Conservation (phyloP, 2,329 filamentous ascomycete genomes). For the Endoconidiophora laricicola region DNA sequence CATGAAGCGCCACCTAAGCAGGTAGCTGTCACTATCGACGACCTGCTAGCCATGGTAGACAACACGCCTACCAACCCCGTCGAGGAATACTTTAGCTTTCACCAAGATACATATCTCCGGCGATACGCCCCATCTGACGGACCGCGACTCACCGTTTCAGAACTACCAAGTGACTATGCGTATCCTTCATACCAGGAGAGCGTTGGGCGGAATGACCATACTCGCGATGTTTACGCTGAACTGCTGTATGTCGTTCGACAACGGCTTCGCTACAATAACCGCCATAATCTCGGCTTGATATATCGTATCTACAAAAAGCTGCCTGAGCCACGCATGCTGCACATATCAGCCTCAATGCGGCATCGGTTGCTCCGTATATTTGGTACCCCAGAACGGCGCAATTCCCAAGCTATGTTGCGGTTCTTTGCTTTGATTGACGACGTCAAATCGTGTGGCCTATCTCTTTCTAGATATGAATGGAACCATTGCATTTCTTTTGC, state of each 20-base stretch:
- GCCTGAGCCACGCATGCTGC: constrained; percentile 35
- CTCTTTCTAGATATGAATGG: constrained; percentile 56
- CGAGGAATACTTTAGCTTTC: constrained; percentile 35
- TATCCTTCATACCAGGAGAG: constrained; percentile 29
- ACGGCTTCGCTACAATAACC: constrained; percentile 25
- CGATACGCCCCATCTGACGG: constrained; percentile 36
- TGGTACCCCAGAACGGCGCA: constrained; percentile 41
- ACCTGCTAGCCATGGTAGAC: constrained; percentile 37
- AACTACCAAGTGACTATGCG: constrained; percentile 30
- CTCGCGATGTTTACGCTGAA: constrained; percentile 21
- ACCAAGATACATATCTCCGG: constrained; percentile 36
- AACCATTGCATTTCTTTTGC: constrained; percentile 69
- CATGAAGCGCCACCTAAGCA: too few species aligned
- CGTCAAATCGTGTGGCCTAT: constrained; percentile 56
- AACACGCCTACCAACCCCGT: constrained; percentile 26
- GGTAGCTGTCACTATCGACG: constrained; percentile 17
- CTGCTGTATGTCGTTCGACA: constrained; percentile 26
- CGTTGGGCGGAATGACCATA: constrained; percentile 20
- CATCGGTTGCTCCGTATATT: constrained; percentile 51
- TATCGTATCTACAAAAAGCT: constrained; percentile 33
- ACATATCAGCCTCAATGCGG: constrained; percentile 35
- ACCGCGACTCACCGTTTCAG: constrained; percentile 32
- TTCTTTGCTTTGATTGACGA: constrained; percentile 77
- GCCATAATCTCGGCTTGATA: constrained; percentile 26
- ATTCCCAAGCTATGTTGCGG: constrained; percentile 51